Conservation (phyloP, 345 rosid genomes). For the Gossypium arboreum region DNA sequence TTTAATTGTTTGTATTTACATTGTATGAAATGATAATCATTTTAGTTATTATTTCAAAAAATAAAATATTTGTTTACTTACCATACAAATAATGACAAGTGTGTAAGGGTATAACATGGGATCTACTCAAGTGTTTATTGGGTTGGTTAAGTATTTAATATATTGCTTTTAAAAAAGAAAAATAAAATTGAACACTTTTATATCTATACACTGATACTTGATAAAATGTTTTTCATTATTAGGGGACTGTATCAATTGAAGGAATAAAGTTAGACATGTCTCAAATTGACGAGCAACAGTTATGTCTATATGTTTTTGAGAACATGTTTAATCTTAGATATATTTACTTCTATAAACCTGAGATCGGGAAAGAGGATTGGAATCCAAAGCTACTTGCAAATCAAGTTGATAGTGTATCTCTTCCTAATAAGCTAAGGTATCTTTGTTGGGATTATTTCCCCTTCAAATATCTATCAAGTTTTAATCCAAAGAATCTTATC, state of each 20-base stretch:
- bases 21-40: too few species aligned
- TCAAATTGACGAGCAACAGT: neutral
- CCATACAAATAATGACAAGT: too few species aligned
- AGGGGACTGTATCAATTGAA: constrained; percentile 29
- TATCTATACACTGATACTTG: too few species aligned
- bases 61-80: too few species aligned
- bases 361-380: too few species aligned
- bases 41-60: too few species aligned
- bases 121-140: too few species aligned
- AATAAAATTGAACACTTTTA: too few species aligned
- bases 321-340: constrained; percentile 31
- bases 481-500: neutral
- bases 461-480: neutral
- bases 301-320: constrained; percentile 25
- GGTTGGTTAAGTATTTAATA: too few species aligned
- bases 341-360: neutral
- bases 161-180: too few species aligned
- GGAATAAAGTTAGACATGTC: constrained; percentile 17
- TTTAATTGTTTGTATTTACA: too few species aligned
- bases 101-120: too few species aligned
- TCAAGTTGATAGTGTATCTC: neutral
- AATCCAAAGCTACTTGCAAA: neutral
- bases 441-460: constrained; percentile 35
- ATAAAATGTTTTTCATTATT: neutral
- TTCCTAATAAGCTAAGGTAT: constrained; percentile 25